Evolutionary conservation across 2,329 filamentous ascomycete species (phyloP).

Genomic region (Xylaria sp.): DNA sequence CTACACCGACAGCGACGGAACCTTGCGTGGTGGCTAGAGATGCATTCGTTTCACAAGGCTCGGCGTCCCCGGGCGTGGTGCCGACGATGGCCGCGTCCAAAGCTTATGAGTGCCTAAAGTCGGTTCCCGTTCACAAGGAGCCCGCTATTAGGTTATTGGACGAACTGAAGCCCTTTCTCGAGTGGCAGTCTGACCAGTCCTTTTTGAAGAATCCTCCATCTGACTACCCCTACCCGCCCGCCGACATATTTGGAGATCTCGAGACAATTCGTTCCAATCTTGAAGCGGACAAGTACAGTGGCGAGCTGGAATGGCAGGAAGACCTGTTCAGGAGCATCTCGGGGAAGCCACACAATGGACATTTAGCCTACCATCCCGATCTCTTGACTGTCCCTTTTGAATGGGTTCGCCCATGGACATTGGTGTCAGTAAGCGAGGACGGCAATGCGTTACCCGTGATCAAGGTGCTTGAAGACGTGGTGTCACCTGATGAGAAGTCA

Average conservation of each 20-base stretch:
- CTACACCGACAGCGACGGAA: constrained; percentile 25
- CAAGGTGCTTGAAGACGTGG: constrained; percentile 27
- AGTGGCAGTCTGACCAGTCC: constrained; percentile 32
- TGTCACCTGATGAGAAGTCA: constrained; percentile 18
- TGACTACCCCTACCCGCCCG: constrained; percentile 27
- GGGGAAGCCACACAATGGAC: constrained; percentile 30
- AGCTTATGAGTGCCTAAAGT: constrained; percentile 31
- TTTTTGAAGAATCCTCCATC: constrained; percentile 30
- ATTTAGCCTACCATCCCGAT: constrained; percentile 28
- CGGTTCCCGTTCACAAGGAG: constrained; percentile 29
- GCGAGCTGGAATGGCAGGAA: constrained; percentile 32
- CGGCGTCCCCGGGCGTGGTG: constrained; percentile 8
- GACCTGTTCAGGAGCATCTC: constrained; percentile 19
- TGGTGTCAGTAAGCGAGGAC: constrained; percentile 35
- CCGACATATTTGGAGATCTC: constrained; percentile 26
- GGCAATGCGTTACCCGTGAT: constrained; percentile 29
- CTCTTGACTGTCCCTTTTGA: constrained; percentile 32
- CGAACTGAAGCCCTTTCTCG: constrained; percentile 29
- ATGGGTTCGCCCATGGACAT: constrained; percentile 31
- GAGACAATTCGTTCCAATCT: constrained; percentile 28
- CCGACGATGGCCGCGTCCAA: constrained; percentile 29
- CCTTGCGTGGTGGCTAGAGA: constrained; percentile 31
- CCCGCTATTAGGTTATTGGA: constrained; percentile 29
- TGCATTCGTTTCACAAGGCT: constrained; percentile 24
- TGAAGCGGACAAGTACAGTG: constrained; percentile 17